Base-by-base conservation (phyloP, 176 grass and related monocot species). In the Cenchrus americanus region DNA sequence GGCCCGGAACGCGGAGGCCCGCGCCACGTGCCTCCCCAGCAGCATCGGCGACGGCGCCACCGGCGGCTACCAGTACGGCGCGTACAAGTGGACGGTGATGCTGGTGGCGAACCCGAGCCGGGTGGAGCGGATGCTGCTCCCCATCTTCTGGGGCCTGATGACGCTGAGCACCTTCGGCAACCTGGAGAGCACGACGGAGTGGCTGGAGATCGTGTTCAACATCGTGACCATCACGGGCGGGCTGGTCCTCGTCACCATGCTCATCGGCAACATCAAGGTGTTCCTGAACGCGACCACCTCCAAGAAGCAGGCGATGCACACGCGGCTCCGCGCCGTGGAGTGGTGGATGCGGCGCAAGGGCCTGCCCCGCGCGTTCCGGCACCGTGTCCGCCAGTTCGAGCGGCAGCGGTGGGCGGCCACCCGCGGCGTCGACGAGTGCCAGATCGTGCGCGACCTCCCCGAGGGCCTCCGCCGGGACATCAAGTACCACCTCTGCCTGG, bases 211-310 rank as follows among this genome's bases (percentile, higher is more conserved):
- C 68, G 89, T 92, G 53, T 98, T 98, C 91, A 98, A 98, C 89
- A 95, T 98, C 80, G 8, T 98, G 30, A 92, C 91, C 60, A 93
- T 98, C 79, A 98, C 96, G 0, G 87, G 93, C 0, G 96, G 91
- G 0, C 85, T 98, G 7, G 58, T 98, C n/a, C 87, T 98, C 0
- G 91, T 98, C 10, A 98, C 96, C 19, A 98, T 93, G 93, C 90
- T 98, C 14, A 98, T 98, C 40, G 93, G 96, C 50, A 98, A 98
- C 82, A 98, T 98, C 96, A 95, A 98, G 93, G 88, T 91, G 82
- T 98, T 98, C 77, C 80, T 95, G 83, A 90, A 98, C 77, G 89
- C 96, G 40, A 95, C 96, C 46, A 98, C 96, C n/a, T 98, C 96
- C 1, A 87, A 79, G 91, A 98, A 98, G 91, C 93, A 98, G 81